phyloP scores from a whole-genome alignment of 2,329 filamentous ascomycete species.

The Colletotrichum sp. region DNA sequence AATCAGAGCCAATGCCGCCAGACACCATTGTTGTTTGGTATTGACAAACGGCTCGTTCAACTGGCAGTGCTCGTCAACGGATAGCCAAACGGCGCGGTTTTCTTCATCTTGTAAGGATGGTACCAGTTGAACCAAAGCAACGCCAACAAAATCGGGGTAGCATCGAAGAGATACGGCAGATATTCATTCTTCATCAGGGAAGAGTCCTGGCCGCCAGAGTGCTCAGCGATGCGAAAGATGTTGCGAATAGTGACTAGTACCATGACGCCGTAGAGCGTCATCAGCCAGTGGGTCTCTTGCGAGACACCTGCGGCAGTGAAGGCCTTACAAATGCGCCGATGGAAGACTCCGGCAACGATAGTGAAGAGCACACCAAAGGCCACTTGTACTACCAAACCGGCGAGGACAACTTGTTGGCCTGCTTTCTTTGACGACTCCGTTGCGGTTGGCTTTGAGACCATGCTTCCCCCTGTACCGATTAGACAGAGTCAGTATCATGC shows the following conservation, averaged over 20 bases:
- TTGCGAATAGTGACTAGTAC: background rate
- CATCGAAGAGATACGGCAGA: background rate
- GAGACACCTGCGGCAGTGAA: background rate
- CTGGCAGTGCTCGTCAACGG: background rate
- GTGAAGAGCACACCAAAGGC: background rate
- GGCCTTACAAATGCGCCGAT: background rate
- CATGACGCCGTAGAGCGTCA: background rate
- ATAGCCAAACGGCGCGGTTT: background rate
- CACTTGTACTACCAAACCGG: background rate
- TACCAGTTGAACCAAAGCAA: background rate
- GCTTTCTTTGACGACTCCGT: background rate
- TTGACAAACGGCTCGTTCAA: background rate
- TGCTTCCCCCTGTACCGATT: background rate
- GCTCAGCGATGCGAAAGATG: background rate
- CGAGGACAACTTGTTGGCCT: background rate
- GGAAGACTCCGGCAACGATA: background rate
- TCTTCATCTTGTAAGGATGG: background rate
- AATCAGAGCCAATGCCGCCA: background rate
- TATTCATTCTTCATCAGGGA: background rate
- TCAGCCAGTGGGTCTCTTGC: background rate
- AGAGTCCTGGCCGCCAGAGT: background rate
- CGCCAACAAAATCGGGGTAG: background rate
- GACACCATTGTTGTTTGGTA: background rate
- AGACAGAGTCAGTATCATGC: background rate
- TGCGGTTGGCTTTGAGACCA: background rate